Evolutionary conservation across 73 alveolate species (phyloP).

Genomic region (Stentor roeselii): DNA sequence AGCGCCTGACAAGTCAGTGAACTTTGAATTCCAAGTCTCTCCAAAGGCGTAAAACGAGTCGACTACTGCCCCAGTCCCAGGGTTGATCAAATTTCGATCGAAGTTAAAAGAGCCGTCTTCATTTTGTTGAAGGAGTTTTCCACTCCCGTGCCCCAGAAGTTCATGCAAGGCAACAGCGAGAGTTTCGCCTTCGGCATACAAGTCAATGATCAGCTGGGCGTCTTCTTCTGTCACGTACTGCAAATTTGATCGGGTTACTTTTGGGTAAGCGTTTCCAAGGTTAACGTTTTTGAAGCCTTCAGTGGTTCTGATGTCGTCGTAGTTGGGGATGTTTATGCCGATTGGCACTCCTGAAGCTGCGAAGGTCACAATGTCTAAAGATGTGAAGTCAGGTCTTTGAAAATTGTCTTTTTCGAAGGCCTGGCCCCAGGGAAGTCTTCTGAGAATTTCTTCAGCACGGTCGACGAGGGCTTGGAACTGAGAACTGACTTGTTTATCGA

Average conservation of each 20-base stretch:
- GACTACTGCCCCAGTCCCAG: conserved; percentile 78
- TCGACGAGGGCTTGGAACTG: conserved; percentile 69
- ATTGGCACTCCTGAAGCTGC: conserved; percentile 86
- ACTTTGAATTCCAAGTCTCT: conserved; percentile 93
- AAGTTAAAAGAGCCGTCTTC: conserved; percentile 76
- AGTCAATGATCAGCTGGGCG: conserved; percentile 30
- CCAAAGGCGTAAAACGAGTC: conserved; percentile 66
- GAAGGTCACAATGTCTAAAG: conserved; percentile 78
- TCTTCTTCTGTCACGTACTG: conserved; percentile 42
- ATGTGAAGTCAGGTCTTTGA: conserved; percentile 80
- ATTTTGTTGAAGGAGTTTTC: conserved; percentile 72
- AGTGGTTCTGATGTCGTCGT: conserved; percentile 81
- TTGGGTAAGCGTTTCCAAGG: conserved; percentile 73
- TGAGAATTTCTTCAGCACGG: conserved; percentile 66
- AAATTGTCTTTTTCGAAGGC: conserved; percentile 87
- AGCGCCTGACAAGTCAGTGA: conserved; percentile 76
- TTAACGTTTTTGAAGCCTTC: conserved; percentile 89
- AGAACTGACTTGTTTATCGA: conserved; percentile 75
- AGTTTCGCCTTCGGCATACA: conserved; percentile 32
- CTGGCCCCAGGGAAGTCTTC: conserved; percentile 92
- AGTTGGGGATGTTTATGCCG: conserved; percentile 93
- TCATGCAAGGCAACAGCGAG: conserved; percentile 88
- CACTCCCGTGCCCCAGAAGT: conserved; percentile 93
- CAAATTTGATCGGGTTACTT: conserved; percentile 28
- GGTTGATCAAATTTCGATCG: conserved; percentile 65